Percentiles rank a stretch among this genome's conserved stretches.
These are phyloP conservation scores for Cutaneotrichosporon dermatis DNA, from an alignment of 1,284 basidiomycete species.

Conservation along the genomic window DNA sequence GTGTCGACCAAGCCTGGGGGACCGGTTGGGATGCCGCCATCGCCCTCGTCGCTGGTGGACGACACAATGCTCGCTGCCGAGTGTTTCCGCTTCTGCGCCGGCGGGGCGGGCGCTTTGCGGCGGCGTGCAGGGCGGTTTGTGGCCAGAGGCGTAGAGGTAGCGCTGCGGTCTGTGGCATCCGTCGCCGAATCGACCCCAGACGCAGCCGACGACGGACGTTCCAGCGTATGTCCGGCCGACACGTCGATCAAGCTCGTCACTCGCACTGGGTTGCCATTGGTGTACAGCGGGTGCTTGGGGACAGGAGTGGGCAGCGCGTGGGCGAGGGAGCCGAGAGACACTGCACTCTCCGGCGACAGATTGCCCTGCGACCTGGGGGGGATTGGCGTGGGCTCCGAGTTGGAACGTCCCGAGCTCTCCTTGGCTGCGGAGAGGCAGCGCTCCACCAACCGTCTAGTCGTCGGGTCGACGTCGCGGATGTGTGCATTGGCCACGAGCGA, in stretches of 20 bases:
- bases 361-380: background rate
- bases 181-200: constrained; percentile 9
- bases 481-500: constrained; percentile 67
- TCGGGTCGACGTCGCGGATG: constrained; percentile 75
- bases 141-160: constrained; percentile 10
- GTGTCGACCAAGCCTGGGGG: constrained; percentile 25
- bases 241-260: constrained; percentile 41
- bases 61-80: constrained; percentile 8
- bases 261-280: constrained; percentile 30
- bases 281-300: background rate
- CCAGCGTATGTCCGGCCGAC: constrained; percentile 24
- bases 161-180: constrained; percentile 12
- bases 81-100: constrained; percentile 20
- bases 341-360: constrained; percentile 11
- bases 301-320: constrained; percentile 7
- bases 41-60: constrained; percentile 9
- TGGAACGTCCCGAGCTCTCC: background rate
- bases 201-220: constrained; percentile 1
- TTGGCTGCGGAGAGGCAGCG: constrained; percentile 61
- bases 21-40: background rate
- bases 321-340: constrained; percentile 10
- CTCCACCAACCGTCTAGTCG: constrained; percentile 86
- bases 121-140: constrained; percentile 2
- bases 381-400: background rate
- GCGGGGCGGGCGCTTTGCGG: constrained; percentile 37